Evolutionary conservation across 495 filamentous ascomycete genomes (phyloP).

Genomic region (Lasiosphaeriaceae sp.): DNA sequence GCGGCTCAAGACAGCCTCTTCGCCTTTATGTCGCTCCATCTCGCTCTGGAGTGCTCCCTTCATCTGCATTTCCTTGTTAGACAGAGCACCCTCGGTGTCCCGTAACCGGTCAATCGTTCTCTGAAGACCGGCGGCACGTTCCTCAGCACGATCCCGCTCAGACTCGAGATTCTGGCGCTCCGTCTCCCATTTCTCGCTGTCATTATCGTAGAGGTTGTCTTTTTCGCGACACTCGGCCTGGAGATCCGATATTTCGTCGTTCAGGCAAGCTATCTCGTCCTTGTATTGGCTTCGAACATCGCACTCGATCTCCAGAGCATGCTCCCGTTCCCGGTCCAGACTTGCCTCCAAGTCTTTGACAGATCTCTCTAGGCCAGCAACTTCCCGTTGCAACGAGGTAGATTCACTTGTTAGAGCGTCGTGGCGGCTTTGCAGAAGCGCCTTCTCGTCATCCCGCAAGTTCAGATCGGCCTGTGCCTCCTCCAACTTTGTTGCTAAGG

Average conservation of each 20-base stretch:
- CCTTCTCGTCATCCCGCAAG: constrained; percentile 59
- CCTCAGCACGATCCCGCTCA: constrained; percentile 63
- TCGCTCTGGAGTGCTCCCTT: constrained; percentile 49
- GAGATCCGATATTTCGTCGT: constrained; percentile 63
- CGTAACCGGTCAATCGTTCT: constrained; percentile 68
- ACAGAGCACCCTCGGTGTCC: constrained; percentile 62
- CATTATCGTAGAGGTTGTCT: constrained; percentile 63
- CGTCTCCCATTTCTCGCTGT: constrained; percentile 68
- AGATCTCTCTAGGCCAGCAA: constrained; percentile 50
- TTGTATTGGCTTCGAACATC: constrained; percentile 57
- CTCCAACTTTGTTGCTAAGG: constrained; percentile 43
- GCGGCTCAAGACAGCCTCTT: constrained; percentile 33
- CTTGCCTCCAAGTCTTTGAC: constrained; percentile 57
- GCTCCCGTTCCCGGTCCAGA: constrained; percentile 57
- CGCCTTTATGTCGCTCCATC: constrained; percentile 38
- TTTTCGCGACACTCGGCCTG: constrained; percentile 71
- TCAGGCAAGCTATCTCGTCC: constrained; percentile 56
- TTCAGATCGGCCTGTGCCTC: constrained; percentile 57
- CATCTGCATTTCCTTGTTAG: constrained; percentile 60
- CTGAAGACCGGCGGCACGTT: constrained; percentile 65
- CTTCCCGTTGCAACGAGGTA: constrained; percentile 58
- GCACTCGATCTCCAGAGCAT: constrained; percentile 55
- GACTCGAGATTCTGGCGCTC: constrained; percentile 60
- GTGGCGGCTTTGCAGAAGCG: constrained; percentile 65
- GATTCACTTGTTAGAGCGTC: constrained; percentile 67